These are phyloP conservation scores for Suillus americanus DNA, from an alignment of 768 basidiomycete genomes.

Conservation along the genomic window DNA sequence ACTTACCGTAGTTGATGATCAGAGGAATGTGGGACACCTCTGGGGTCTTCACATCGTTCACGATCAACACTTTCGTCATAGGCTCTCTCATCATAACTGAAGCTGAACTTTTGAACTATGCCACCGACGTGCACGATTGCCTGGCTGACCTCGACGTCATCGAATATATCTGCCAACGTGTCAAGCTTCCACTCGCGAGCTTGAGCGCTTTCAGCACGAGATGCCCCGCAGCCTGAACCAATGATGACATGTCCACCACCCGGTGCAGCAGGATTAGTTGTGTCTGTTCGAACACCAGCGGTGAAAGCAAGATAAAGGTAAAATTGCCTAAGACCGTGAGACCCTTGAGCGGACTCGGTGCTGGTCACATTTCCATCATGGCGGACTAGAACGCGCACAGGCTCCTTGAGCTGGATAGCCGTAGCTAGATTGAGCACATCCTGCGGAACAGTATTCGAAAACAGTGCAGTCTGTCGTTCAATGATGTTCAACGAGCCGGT, in stretches of 20 bases:
- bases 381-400: conserved; percentile 95
- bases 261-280: conserved; percentile 37
- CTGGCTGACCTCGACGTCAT: conserved; percentile 79
- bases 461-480: conserved; percentile 90
- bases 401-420: conserved; percentile 91
- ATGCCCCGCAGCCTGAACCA: conserved; percentile 83
- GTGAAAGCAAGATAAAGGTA: conserved; percentile 97
- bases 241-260: conserved; percentile 83
- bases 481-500: conserved; percentile 37
- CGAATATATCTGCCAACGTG: conserved; percentile 85
- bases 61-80: conserved; percentile 75
- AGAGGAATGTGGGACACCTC: conserved; percentile 90
- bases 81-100: conserved; percentile 64
- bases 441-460: conserved; percentile 97
- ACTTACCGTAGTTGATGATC: conserved; percentile 89
- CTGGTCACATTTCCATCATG: conserved; percentile 84
- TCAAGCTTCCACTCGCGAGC: conserved; percentile 95
- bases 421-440: conserved; percentile 96
- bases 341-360: conserved; percentile 66
- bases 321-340: conserved; percentile 88
- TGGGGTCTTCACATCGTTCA: conserved; percentile 91
- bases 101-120: conserved; percentile 69
- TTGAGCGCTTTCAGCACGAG: conserved; percentile 79
- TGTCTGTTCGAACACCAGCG: conserved; percentile 72
- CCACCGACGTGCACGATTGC: conserved; percentile 89